These are phyloP conservation scores for Mycena amicta DNA, from an alignment of 768 basidiomycete species.

Conservation along the genomic window DNA sequence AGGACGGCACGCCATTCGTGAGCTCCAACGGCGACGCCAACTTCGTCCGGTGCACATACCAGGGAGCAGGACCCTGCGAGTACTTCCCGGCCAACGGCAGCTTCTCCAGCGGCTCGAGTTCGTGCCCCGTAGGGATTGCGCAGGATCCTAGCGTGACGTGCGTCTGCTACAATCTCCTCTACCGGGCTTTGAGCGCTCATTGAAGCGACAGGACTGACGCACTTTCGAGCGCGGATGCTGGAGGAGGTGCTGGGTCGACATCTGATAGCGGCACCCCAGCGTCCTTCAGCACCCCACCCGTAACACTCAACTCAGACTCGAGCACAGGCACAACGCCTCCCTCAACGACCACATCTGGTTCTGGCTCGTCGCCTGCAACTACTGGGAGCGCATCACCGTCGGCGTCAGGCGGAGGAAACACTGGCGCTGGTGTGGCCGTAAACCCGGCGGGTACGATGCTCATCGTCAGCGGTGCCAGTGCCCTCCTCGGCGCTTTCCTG, in stretches of 20 bases:
- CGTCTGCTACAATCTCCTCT: neutral
- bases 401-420: no score
- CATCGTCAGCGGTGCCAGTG: no score
- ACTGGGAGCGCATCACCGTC: no score
- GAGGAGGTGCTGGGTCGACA: neutral
- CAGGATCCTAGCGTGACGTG: conserved; percentile 14
- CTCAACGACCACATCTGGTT: no score
- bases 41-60: conserved; percentile 18
- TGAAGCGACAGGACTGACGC: neutral
- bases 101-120: conserved; percentile 7
- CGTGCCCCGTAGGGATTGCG: conserved; percentile 1
- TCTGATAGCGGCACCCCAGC: neutral
- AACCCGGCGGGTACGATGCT: no score
- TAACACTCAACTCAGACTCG: neutral
- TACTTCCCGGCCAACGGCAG: conserved; percentile 17
- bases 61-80: conserved; percentile 17
- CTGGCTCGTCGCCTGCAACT: no score
- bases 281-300: neutral
- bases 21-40: conserved; percentile 4
- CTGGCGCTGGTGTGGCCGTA: no score
- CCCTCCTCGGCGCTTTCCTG: no score
- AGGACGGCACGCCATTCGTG: conserved; percentile 15
- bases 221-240: neutral
- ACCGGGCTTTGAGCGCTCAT: neutral
- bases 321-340: neutral